phyloP scores from a whole-genome alignment of 2,329 filamentous ascomycete species.

The Penicillium sp. region DNA sequence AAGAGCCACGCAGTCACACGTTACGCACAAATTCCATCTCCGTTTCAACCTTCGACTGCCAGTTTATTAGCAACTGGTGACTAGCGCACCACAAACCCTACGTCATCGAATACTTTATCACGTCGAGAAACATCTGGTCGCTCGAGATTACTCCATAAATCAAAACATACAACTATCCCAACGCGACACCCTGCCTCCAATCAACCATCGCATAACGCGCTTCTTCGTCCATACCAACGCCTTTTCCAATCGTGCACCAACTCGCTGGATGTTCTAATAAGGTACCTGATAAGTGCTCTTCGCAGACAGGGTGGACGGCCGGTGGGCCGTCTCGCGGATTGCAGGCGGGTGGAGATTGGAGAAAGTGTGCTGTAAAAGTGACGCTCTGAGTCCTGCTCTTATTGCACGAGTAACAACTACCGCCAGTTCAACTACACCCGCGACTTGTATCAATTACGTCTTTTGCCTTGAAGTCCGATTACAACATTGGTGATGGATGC shows the following conservation, averaged over 20 bases:
- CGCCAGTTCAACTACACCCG: background rate
- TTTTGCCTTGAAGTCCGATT: background rate
- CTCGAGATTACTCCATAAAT: too few species aligned
- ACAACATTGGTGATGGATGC: constrained; percentile 53
- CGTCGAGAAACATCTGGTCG: background rate
- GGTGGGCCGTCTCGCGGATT: constrained; percentile 24
- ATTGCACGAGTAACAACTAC: background rate
- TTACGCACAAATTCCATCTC: background rate
- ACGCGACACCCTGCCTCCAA: constrained; percentile 1
- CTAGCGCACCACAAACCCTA: background rate
- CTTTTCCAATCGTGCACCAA: constrained; percentile 5
- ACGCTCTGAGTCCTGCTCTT: background rate
- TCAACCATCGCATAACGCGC: background rate
- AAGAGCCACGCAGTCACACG: background rate
- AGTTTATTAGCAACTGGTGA: background rate
- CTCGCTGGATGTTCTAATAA: constrained; percentile 9
- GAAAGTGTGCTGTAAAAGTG: background rate
- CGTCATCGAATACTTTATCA: background rate
- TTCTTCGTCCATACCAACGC: background rate
- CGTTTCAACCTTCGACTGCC: background rate
- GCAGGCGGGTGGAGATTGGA: constrained; percentile 16
- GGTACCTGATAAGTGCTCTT: constrained; percentile 7
- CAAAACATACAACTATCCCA: background rate
- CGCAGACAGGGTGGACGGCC: constrained; percentile 23
- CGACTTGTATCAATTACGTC: background rate